Evolutionary conservation across 352 stramenopile genomes (phyloP), one percentile per base, ranked within the genome.

Genomic region (Halophytophthora polymorphica): DNA sequence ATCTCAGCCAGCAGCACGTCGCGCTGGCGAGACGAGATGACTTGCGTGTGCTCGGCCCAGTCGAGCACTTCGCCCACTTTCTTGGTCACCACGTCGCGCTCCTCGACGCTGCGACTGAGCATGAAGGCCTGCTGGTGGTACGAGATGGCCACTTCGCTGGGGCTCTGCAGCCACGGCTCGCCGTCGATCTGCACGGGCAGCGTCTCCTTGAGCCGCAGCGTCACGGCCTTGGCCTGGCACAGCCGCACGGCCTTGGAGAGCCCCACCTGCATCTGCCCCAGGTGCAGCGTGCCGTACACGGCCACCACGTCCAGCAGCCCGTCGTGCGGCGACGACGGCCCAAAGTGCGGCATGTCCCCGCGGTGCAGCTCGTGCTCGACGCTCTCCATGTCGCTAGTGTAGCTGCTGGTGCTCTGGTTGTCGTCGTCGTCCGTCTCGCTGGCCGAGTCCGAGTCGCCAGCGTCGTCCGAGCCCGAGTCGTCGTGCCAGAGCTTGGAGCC

Each of bases 241-340:
- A 93, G 53, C 10, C 83, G 83, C 29, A 91, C 77, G 1, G 83
- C 83, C 47, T 88, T 88, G 23, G 80, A 91, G 14, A 93, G 57
- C 1, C 83, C 83, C 45, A 93, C 93, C 50, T 97, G 90, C 69
- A 98, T 96, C 64, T 98, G 92, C 10, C 94, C 94, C 3, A 98
- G 71, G 62, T 98, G 91, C 34, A 98, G 83, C 4, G 86, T 93
- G 45, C 92, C 91, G 44, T 96, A 95, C 45, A 98, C 83, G 2
- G 91, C 93, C 7, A 98, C 91, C 17, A 98, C 84, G 48, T 98
- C 94, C 44, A 98, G 64, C 31, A 97, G 66, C 14, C 92, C 90
- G 59, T 98, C 94, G 58, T 98, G 87, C 1, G 75, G 74, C 18
- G 79, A 92, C 17, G 82, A 87, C 8, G 74, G 61, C 1, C 77